Percentiles rank a stretch among this genome's conserved stretches.
Conservation (phyloP, 352 stramenopile species). For the Phytopythium chamaehyphon region DNA sequence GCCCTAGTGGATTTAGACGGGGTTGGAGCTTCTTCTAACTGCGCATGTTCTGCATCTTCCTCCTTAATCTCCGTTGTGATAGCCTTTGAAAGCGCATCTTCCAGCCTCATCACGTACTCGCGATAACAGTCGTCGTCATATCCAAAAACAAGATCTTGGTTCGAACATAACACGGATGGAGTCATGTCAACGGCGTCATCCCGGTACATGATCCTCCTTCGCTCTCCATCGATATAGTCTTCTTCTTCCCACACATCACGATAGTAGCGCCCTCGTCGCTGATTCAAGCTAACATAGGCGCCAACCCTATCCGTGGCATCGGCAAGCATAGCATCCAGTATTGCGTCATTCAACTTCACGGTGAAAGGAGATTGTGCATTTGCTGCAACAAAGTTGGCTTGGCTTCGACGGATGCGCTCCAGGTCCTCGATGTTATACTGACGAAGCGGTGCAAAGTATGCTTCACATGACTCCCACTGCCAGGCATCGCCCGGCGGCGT, state of each 20-base stretch:
- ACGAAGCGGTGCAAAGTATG: constrained; percentile 50
- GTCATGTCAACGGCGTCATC: constrained; percentile 24
- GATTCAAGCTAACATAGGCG: constrained; percentile 20
- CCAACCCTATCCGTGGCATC: constrained; percentile 31
- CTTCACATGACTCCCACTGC: constrained; percentile 56
- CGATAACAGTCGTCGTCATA: constrained; percentile 77
- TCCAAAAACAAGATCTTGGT: constrained; percentile 64
- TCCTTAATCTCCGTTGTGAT: not conserved
- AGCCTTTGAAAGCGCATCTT: constrained; percentile 6
- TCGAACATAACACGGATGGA: constrained; percentile 24
- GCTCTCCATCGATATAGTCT: constrained; percentile 45
- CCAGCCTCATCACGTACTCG: constrained; percentile 38
- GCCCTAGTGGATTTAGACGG: constrained; percentile 5
- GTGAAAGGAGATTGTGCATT: constrained; percentile 24
- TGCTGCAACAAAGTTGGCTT: constrained; percentile 46
- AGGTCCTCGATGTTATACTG: constrained; percentile 58
- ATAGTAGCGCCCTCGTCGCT: constrained; percentile 62
- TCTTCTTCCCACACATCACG: constrained; percentile 76
- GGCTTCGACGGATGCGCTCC: constrained; percentile 39
- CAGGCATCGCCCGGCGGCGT: constrained; percentile 33
- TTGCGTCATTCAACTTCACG: constrained; percentile 27
- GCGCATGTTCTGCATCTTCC: not conserved
- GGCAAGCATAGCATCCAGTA: constrained; percentile 34
- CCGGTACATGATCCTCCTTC: constrained; percentile 10
- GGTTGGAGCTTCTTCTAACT: constrained; percentile 16